These are phyloP conservation scores for Ogataea trehaloabstinens DNA, from an alignment of 805 yeast species.

Conservation along the genomic window DNA sequence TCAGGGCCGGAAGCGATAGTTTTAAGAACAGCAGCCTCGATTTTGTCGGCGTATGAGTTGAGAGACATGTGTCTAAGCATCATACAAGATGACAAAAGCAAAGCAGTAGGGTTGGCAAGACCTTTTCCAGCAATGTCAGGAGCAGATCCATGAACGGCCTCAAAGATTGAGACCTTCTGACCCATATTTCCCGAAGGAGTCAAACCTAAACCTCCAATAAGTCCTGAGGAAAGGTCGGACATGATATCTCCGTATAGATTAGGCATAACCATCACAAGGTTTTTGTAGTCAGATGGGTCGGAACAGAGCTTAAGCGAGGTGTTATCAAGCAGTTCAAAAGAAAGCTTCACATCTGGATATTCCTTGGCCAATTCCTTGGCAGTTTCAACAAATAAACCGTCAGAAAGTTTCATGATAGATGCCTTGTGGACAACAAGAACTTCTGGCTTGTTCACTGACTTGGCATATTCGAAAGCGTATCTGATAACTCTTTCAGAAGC, in stretches of 20 bases:
- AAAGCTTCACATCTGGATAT: conserved; percentile 85
- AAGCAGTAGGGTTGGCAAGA: conserved; percentile 98
- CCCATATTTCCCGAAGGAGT: conserved; percentile 99
- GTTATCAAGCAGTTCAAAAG: conserved; percentile 90
- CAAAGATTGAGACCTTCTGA: conserved; percentile 94
- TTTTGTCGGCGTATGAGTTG: conserved; percentile 73
- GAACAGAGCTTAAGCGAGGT: conserved; percentile 87
- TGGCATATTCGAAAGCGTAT: conserved; percentile 96
- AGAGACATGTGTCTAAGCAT: conserved; percentile 99
- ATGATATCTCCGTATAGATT: conserved; percentile 98
- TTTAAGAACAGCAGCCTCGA: conserved; percentile 80
- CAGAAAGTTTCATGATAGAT: conserved; percentile 96
- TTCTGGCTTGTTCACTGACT: conserved; percentile 80
- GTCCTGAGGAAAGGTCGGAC: conserved; percentile 96
- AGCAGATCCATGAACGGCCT: conserved; percentile 99
- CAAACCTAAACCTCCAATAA: conserved; percentile 97
- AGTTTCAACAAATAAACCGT: conserved; percentile 91
- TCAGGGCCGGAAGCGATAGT: conserved; percentile 95
- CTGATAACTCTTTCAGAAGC: conserved; percentile 96
- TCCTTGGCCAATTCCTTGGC: conserved; percentile 88
- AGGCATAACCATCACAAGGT: conserved; percentile 95
- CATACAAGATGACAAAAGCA: conserved; percentile 94
- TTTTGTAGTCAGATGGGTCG: conserved; percentile 83
- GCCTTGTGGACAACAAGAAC: conserved; percentile 97
- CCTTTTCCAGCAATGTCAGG: conserved; percentile 99